Percentiles rank a stretch among this genome's conserved stretches.
Conservation (phyloP, 1,139 yeast species). For the Spencermartinsiella ligniputridi region DNA sequence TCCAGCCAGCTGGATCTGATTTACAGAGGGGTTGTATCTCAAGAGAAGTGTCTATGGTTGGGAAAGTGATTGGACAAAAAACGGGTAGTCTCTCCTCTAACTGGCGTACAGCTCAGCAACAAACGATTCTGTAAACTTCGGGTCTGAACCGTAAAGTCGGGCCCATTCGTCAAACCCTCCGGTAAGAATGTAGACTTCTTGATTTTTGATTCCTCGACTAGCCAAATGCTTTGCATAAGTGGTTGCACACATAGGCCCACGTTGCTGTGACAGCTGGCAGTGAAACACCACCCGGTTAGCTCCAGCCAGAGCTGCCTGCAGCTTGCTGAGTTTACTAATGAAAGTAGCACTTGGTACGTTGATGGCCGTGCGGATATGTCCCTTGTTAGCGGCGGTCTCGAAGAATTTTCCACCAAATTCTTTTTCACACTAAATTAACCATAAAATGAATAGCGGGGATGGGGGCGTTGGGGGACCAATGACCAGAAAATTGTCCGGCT, state of each 20-base stretch:
- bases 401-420: too few species aligned
- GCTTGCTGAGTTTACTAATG: constrained; percentile 39
- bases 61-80: too few species aligned
- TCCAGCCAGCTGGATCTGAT: too few species aligned
- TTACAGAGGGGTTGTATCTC: too few species aligned
- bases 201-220: constrained; percentile 33
- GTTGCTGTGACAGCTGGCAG: constrained; percentile 82
- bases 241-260: constrained; percentile 85
- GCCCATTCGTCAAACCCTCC: constrained; percentile 94
- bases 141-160: constrained; percentile 61
- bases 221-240: constrained; percentile 55
- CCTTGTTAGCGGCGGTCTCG: constrained; percentile 41
- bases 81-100: too few species aligned
- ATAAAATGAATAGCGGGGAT: too few species aligned
- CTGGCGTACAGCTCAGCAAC: constrained; percentile 27
- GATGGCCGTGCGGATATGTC: constrained; percentile 62
- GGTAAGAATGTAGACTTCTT: constrained; percentile 63
- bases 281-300: constrained; percentile 70
- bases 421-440: too few species aligned
- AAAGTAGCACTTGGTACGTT: constrained; percentile 60
- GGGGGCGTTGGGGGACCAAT: too few species aligned
- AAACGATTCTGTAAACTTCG: constrained; percentile 52
- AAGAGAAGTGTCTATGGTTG: too few species aligned
- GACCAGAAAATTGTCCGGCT: too few species aligned
- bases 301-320: constrained; percentile 38